phyloP scores from a whole-genome alignment of 2,329 filamentous ascomycete species.

The Arthrobotrys sphaeroides region DNA sequence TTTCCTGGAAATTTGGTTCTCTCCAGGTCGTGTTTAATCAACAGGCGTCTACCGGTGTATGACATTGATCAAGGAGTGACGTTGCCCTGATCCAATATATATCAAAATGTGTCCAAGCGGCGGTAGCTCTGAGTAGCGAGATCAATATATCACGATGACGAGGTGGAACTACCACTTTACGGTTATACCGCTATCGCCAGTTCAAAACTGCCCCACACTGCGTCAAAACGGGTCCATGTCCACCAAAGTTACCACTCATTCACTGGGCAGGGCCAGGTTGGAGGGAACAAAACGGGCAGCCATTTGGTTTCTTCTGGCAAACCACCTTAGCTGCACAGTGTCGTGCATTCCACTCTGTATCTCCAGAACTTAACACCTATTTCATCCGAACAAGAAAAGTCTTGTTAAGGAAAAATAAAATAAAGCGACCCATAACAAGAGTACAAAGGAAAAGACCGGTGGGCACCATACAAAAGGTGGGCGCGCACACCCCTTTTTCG shows the following conservation, averaged over 20 bases:
- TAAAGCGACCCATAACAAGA: constrained; percentile 11
- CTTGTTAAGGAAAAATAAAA: constrained; percentile 22
- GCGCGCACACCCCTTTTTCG: constrained; percentile 52
- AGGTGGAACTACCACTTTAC: constrained; percentile 15
- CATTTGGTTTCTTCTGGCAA: not conserved
- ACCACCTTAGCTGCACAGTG: constrained; percentile 46
- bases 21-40: not conserved
- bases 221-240: not conserved
- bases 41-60: not conserved
- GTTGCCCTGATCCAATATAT: constrained; percentile 21
- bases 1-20: constrained; percentile 33
- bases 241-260: too few relatives aligned
- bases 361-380: not conserved
- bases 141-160: constrained; percentile 17
- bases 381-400: not conserved
- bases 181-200: constrained; percentile 15
- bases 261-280: too few relatives aligned
- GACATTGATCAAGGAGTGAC: constrained; percentile 2
- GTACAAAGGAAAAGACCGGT: not conserved
- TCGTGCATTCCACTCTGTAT: constrained; percentile 38
- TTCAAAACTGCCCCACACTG: constrained; percentile 18
- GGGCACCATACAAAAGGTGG: constrained; percentile 48
- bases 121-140: not conserved
- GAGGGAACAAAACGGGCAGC: not conserved
- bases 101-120: constrained; percentile 2